Base-by-base conservation (phyloP, 1,284 basidiomycete species). In the Schizophyllum commune region DNA sequence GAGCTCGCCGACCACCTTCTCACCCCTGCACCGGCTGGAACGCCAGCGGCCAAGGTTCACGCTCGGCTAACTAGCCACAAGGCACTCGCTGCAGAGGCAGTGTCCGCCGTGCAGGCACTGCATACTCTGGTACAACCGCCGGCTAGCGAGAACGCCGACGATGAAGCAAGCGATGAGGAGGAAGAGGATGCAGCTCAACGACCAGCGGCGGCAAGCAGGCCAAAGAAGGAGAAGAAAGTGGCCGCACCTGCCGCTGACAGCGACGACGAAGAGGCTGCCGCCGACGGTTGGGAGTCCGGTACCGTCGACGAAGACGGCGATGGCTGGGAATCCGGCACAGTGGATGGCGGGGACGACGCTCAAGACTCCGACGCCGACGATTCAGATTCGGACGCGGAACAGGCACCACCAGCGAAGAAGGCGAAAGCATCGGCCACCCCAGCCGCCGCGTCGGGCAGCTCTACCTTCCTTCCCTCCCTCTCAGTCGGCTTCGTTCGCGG, bases 401-500 rank as follows among this genome's bases (percentile, higher is more conserved):
- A 52, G 2, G 51, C 11, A 11, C 20, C 53, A 4, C 20, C 53
- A 21, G 15, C 53, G 2, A 55, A 55, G 53, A 71, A 71, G 65
- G 60, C 63, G 32, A 74, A 72, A 60, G 39, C 68, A 56, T 57
- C 64, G 51, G 64, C 61, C 33, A 62, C 53, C 20, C 9, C 27
- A 19, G 53, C 53, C 27, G 53, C 15, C 6, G 19, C 19, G 11
- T 9, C 19, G 9, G 19, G 20, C 53, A 55, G 72, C 57, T 95
- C 94, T 1, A 86, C 87, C 1, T 98, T 97, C 77, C 80, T 98
- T 1, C 96, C 96, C 20, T 90, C 92, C 0, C 84, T 98, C 32
- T 83, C 92, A 1, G 85, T 89, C 7, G 95, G 95, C 1, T 98
- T 91, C 71, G 82, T 86, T 51, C 83, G 85, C 56, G 92, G 91